Evolutionary conservation across 768 basidiomycete genomes (phyloP).

Genomic region (Serendipita vermifera): DNA sequence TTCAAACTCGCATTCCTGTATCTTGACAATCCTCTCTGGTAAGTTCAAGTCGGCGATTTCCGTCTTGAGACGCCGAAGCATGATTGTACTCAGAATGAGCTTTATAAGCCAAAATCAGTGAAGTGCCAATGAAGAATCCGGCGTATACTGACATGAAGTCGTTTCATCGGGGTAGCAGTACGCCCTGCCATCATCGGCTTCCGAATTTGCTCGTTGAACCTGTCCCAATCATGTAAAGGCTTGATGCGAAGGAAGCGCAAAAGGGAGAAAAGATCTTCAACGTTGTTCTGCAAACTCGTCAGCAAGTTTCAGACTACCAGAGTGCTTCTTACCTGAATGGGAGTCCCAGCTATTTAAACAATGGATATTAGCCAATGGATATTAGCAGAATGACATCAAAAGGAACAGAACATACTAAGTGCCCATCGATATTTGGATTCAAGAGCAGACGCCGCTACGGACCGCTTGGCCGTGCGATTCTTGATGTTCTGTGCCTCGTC

Average conservation of each 20-base stretch:
- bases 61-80: constrained; percentile 80
- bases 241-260: constrained; percentile 77
- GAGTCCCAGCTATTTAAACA: constrained; percentile 48
- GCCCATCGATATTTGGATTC: constrained; percentile 75
- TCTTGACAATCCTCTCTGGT: constrained; percentile 55
- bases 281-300: constrained; percentile 55
- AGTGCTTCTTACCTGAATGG: constrained; percentile 29
- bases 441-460: constrained; percentile 66
- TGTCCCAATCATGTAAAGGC: constrained; percentile 66
- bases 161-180: constrained; percentile 61
- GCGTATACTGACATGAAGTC: constrained; percentile 47
- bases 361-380: no score
- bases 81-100: constrained; percentile 71
- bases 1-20: constrained; percentile 70
- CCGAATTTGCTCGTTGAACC: constrained; percentile 66
- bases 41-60: constrained; percentile 46
- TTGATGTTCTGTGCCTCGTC: constrained; percentile 96
- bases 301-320: constrained; percentile 8
- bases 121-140: not conserved
- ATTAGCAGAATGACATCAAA: no score
- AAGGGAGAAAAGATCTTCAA: constrained; percentile 80
- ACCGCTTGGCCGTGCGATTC: constrained; percentile 57
- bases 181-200: constrained; percentile 62
- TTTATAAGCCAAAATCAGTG: constrained; percentile 20
- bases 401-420: constrained; percentile 34